Base-by-base conservation (phyloP, 805 yeast species). In the Saccharomyces cerevisiae region DNA sequence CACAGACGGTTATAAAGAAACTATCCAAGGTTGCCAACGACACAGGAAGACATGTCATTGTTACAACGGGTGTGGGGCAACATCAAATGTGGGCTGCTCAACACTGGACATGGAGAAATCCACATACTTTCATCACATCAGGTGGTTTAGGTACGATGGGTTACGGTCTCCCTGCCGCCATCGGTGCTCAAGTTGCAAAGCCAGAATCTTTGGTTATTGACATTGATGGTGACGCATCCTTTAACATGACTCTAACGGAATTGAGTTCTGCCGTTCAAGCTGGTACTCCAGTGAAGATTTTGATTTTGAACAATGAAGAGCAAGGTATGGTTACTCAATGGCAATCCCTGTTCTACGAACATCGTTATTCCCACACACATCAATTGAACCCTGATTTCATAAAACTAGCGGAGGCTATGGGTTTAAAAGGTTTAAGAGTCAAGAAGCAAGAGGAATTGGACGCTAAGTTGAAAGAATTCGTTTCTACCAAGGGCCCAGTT, bases 81-180 rank as follows among this genome's bases (percentile, higher is more conserved):
- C 99, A 92, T 79, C 99, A 92, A 78, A 92, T 92, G 99, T 92
- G 99, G 99, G 95, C 98, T 41, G 98, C 98, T 29, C 99, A 94
- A 76, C 91, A 90, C 73, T 91, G 87, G 83, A 82, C 90, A 51
- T 92, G 97, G 96, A 85, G 84, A 57, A 75, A 80, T 59, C 99
- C 99, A 65, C 83, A 98, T 73, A 79, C 95, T 51, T 85, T 94
- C 76, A 87, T 92, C 71, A 90, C 98, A n/a, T 89, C 97, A 51
- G 99, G 99, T 75, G 99, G 99, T 65, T 80, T 92, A 66, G 99
- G 99, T 65, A 92, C 99, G 55, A 92, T 92, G 99, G 99, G 99
- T 57, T 92, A 76, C 75, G 99, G 99, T 60, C 76, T 92, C 59
- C 99, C 99, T 29, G 86, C 98, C 36, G 98, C 98, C 54, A 94